Evolutionary conservation across 768 basidiomycete species (phyloP).

Genomic region (Leccinum subtestaceum): DNA sequence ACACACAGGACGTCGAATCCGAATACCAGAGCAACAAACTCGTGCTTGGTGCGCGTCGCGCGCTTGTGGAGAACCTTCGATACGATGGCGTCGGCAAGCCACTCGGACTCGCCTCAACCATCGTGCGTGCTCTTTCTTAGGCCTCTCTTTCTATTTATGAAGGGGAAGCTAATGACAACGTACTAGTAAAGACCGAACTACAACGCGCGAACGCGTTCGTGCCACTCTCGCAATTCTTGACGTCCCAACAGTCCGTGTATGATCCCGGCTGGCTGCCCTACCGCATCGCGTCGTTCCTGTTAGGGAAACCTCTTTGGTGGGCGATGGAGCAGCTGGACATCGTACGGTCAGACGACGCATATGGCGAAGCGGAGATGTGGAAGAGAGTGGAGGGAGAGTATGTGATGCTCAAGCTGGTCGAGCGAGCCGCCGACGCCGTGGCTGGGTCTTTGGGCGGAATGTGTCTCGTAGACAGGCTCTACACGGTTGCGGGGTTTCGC

Average conservation of each 20-base stretch:
- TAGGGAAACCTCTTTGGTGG: slow-evolving; percentile 86
- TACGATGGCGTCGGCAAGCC: slow-evolving; percentile 74
- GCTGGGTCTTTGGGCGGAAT: slow-evolving; percentile 41
- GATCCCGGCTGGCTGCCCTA: slow-evolving; percentile 66
- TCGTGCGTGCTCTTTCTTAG: slow-evolving; percentile 51
- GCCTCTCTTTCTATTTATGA: background rate
- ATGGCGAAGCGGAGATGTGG: slow-evolving; percentile 48
- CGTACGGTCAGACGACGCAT: slow-evolving; percentile 57
- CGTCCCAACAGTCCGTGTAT: slow-evolving; percentile 58
- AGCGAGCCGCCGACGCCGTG: slow-evolving; percentile 61
- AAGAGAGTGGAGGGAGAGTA: slow-evolving; percentile 67
- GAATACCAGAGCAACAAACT: slow-evolving; percentile 45
- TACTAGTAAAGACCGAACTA: slow-evolving; percentile 71
- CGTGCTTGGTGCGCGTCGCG: slow-evolving; percentile 53
- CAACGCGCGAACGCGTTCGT: slow-evolving; percentile 44
- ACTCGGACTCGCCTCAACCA: slow-evolving; percentile 62
- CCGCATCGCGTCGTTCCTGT: slow-evolving; percentile 65
- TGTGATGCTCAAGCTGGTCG: slow-evolving; percentile 62
- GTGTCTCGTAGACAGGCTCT: slow-evolving; percentile 56
- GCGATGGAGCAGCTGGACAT: slow-evolving; percentile 76
- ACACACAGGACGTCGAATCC: slow-evolving; percentile 4
- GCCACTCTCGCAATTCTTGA: slow-evolving; percentile 53
- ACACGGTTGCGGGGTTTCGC: slow-evolving; percentile 59
- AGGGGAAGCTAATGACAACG: slow-evolving; percentile 27
- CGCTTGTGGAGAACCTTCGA: slow-evolving; percentile 57